Evolutionary conservation across 2,329 filamentous ascomycete species (phyloP), one percentile per base, ranked within the genome.

Genomic region (Cladosporium halotolerans): DNA sequence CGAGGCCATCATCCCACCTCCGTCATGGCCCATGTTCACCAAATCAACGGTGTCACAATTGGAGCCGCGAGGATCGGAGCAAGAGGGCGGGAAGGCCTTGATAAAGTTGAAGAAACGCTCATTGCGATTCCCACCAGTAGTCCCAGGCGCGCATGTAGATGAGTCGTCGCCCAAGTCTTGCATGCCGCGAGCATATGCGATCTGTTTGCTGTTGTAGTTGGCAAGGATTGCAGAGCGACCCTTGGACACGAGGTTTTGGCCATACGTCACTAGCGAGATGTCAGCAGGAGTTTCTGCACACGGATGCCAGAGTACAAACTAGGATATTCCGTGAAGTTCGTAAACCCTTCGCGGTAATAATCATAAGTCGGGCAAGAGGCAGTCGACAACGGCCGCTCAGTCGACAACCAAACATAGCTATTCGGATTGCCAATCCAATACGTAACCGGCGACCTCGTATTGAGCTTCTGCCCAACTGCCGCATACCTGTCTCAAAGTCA

Each of bases 91-190:
- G 53, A 70, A 70, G 8, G 59, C 60, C 42, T 66, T 63, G 62
- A 70, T 68, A 42, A 43, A 57, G 68, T 70, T 59, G 63, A 70
- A 70, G 60, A 71, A 71, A 6, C 69, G 66, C 59, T 71, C 69
- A 46, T 70, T 66, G 6, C 69, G 63, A 34, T 71, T 66, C 9
- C 51, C 50, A 10, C 69, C 69, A 8, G 66, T 65, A 1, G 67
- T 66, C 9, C 36, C 46, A 2, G 69, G 67, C 3, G 61, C 66
- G 51, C 69, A 71, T 11, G 33, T 55, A 9, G 61, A 62, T 13
- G 67, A 67, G 45, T 66, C 64, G 28, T 71, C 68, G 9, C 69
- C 68, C 36, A 62, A 54, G 57, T 71, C 69, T 31, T 58, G 60
- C 2, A 60, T 62, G 5, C 67, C 69, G 28, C 68, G 63, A 32